Conservation (phyloP, 2,329 filamentous ascomycete species). For the Phialemoniopsis sp. region DNA sequence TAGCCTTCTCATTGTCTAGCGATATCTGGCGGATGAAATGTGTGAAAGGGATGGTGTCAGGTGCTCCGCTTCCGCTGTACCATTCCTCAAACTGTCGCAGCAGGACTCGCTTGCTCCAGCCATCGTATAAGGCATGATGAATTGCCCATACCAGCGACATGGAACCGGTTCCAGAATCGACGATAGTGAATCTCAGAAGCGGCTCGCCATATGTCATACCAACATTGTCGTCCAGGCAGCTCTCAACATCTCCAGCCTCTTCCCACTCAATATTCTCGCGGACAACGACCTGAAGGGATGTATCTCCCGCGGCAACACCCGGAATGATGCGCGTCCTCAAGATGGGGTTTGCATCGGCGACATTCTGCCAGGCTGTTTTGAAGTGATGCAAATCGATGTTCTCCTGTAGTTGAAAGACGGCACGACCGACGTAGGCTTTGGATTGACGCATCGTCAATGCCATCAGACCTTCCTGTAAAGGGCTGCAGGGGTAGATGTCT, state of each 20-base stretch:
- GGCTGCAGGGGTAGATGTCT: conserved; percentile 14
- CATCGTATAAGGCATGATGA: conserved; percentile 1
- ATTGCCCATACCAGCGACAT: background rate
- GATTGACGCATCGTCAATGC: conserved; percentile 5
- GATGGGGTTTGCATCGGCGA: no score
- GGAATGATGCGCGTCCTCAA: no score
- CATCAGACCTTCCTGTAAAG: conserved; percentile 15
- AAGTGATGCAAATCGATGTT: no score
- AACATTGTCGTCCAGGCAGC: background rate
- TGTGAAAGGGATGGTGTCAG: no score
- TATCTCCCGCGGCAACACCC: no score
- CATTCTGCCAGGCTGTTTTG: no score
- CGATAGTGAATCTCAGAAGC: background rate
- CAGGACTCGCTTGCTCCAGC: background rate
- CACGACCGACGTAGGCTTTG: conserved; percentile 5
- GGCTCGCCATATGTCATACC: background rate
- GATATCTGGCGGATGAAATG: no score
- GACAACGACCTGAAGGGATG: background rate
- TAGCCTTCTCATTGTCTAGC: no score
- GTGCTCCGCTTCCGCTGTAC: no score
- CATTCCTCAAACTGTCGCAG: no score
- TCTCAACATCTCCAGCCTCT: background rate
- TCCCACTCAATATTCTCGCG: background rate
- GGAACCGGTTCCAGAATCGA: background rate
- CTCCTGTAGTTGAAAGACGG: conserved; percentile 1